Conservation (phyloP, 2,329 filamentous ascomycete genomes). For the Beauveria caledonica region DNA sequence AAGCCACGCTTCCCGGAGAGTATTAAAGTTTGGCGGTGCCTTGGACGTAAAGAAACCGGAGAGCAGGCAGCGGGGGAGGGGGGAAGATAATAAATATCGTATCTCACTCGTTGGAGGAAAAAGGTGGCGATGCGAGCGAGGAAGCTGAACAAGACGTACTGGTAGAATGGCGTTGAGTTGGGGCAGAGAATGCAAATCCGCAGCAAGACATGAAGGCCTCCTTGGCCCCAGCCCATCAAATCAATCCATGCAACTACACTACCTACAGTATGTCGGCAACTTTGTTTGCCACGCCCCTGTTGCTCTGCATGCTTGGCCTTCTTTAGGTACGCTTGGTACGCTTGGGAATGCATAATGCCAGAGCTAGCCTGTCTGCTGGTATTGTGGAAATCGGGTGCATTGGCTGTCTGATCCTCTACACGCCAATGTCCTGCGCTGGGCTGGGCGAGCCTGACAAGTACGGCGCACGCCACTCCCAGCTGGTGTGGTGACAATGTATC, state of each 20-base stretch:
- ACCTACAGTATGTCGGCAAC: not conserved
- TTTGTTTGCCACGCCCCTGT: not conserved
- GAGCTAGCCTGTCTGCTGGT: not conserved
- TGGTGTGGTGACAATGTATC: not conserved
- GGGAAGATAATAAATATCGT: not conserved
- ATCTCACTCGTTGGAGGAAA: too few relatives aligned
- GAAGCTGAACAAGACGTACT: too few relatives aligned
- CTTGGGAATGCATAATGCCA: not conserved
- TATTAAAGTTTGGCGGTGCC: conserved; percentile 5
- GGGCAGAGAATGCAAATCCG: not conserved
- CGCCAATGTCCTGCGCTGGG: not conserved
- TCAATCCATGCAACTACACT: too few relatives aligned
- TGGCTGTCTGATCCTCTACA: conserved; percentile 1
- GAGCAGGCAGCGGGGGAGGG: not conserved
- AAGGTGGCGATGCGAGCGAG: not conserved
- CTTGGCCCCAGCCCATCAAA: not conserved
- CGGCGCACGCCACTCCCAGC: not conserved
- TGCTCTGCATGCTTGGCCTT: not conserved
- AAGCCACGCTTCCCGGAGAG: not conserved
- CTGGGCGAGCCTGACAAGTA: conserved; percentile 5
- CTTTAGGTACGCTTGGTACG: too few relatives aligned
- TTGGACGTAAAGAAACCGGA: not conserved
- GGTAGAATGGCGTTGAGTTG: not conserved
- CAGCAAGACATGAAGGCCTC: not conserved
- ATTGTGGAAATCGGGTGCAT: not conserved